These are phyloP conservation scores for Aspergillus thermomutatus DNA, from an alignment of 2,329 filamentous ascomycete species.

Conservation along the genomic window DNA sequence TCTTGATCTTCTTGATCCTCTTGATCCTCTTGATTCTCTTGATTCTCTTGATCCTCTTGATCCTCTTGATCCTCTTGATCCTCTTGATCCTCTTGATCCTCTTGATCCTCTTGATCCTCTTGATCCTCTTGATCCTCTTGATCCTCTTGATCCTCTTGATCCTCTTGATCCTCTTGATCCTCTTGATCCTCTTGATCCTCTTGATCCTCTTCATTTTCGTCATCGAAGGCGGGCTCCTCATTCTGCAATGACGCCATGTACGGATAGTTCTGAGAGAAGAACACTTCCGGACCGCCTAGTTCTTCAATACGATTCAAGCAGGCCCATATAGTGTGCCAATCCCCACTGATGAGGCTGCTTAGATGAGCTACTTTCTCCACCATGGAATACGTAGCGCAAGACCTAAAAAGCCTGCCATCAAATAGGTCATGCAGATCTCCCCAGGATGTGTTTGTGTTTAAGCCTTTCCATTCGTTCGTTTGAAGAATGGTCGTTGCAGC, in stretches of 20 bases:
- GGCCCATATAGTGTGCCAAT: not conserved
- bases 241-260: not conserved
- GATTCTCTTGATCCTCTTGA: not conserved
- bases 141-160: not conserved
- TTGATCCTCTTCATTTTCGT: not conserved
- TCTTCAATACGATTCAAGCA: not conserved
- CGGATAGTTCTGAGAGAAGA: not conserved
- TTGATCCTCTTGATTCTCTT: not conserved
- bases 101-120: not conserved
- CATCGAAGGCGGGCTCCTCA: not conserved
- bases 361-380: not conserved
- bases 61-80: not conserved
- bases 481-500: not conserved
- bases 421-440: not conserved
- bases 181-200: not conserved
- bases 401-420: slow-evolving; percentile 1
- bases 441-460: too few relatives aligned
- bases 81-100: not conserved
- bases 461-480: slow-evolving; percentile 1
- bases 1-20: not conserved
- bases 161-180: not conserved
- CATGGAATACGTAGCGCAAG: not conserved
- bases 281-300: not conserved
- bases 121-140: not conserved
- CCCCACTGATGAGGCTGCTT: not conserved